Conservation (phyloP, 108 stramenopile genomes). For the Cyclotella choctawhatcheeana region DNA sequence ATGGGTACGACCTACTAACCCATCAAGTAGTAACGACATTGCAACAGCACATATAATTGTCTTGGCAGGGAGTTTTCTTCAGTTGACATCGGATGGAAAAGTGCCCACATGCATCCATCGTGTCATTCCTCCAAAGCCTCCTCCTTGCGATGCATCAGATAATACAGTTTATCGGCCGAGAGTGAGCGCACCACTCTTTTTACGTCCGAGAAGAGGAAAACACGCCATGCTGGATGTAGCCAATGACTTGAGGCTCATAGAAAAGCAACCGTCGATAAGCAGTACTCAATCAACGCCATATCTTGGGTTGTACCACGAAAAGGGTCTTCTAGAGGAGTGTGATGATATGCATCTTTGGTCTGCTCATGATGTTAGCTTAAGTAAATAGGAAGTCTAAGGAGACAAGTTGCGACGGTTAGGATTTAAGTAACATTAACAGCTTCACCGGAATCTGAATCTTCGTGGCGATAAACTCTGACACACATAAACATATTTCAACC, state of each 20-base stretch:
- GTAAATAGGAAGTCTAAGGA: too few species aligned
- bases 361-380: constrained; percentile 38
- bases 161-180: constrained; percentile 22
- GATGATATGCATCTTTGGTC: constrained; percentile 32
- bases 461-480: too few species aligned
- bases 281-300: neutral
- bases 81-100: constrained; percentile 34
- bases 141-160: too few species aligned
- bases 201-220: constrained; percentile 38
- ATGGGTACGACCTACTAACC: constrained; percentile 44
- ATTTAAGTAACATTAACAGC: too few species aligned
- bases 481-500: too few species aligned
- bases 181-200: constrained; percentile 41
- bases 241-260: constrained; percentile 37
- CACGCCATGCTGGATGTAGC: constrained; percentile 44
- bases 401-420: too few species aligned
- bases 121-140: constrained; percentile 40
- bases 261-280: neutral
- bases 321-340: constrained; percentile 31
- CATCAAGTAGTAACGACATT: neutral
- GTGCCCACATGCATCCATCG: constrained; percentile 49
- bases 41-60: constrained; percentile 27
- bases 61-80: constrained; percentile 50
- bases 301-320: constrained; percentile 17
- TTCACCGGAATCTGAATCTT: too few species aligned